These are phyloP conservation scores for Phialophora chinensis DNA, from an alignment of 2,329 filamentous ascomycete genomes.

Conservation along the genomic window DNA sequence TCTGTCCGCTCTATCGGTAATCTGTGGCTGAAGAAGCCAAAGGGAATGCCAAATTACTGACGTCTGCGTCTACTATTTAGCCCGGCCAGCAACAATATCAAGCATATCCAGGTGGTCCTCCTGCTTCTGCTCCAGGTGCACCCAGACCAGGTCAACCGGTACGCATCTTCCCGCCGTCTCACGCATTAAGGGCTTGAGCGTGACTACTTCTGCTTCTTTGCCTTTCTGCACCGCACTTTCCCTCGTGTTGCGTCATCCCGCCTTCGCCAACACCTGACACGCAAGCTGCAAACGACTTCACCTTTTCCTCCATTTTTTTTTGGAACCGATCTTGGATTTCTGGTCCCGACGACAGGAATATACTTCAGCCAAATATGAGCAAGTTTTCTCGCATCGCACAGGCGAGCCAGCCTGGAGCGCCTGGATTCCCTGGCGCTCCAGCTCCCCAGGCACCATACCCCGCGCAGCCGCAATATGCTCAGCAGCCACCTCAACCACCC, in stretches of 20 bases:
- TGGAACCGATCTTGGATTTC: neutral
- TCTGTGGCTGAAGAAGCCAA: slow-evolving; percentile 17
- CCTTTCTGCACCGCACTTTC: slow-evolving; percentile 31
- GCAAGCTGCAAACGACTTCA: slow-evolving; percentile 24
- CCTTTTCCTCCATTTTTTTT: slow-evolving; percentile 36
- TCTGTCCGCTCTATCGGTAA: slow-evolving; percentile 26
- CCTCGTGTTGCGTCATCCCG: slow-evolving; percentile 27
- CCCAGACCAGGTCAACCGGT: slow-evolving; percentile 41
- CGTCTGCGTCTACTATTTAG: slow-evolving; percentile 8
- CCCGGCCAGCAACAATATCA: slow-evolving; percentile 59
- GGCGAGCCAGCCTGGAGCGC: slow-evolving; percentile 20
- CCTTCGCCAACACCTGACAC: neutral
- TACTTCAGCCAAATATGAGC: slow-evolving; percentile 34
- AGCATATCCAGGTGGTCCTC: slow-evolving; percentile 57
- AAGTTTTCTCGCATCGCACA: slow-evolving; percentile 38
- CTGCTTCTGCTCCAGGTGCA: slow-evolving; percentile 34
- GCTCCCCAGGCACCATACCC: slow-evolving; percentile 48
- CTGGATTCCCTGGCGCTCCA: slow-evolving; percentile 28
- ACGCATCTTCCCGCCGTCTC: slow-evolving; percentile 40
- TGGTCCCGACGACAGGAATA: neutral
- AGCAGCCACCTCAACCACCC: slow-evolving; percentile 36
- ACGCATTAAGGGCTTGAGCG: slow-evolving; percentile 11
- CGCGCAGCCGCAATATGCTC: slow-evolving; percentile 45
- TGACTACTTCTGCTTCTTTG: slow-evolving; percentile 19
- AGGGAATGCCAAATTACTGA: slow-evolving; percentile 8